Base-by-base conservation (phyloP, 371 early-diverging fungal species). In the Mucor sp. region DNA sequence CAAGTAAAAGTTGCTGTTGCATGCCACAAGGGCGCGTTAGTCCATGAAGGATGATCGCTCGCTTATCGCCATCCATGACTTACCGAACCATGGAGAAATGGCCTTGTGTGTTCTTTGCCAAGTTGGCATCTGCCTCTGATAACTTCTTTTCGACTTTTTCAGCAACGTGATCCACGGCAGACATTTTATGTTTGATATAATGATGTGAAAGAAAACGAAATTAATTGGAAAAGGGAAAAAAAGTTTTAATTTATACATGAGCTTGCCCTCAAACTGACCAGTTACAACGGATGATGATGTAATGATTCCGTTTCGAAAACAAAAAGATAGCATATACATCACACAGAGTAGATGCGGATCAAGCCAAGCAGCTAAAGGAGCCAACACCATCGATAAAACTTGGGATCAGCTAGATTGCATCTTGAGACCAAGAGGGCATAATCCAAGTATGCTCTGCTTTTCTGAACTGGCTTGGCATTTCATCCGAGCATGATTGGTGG, bases 1-100 rank as follows among this genome's bases (percentile, higher is more conserved):
- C 58, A 93, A 72, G 67, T 90, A 83, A 75, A 95, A 95, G 67
- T 91, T 89, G 59, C 90, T 88, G 59, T 32, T 2, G 6, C 17
- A 43, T 44, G 19, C 1, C 0, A 19, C 8, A 21, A 21, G 5
- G 28, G 25, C 55, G 55, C 55, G 55, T 55, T n/a, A 47, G 21
- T 21, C 21, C 0, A 19, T 47, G 11, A 9, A 9, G 6, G 21
- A 21, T 47, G 28, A 19, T 17, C 4, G 11, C 14, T 58, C 3
- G 30, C 21, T 58, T 30, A 21, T 33, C 21, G 32, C 21, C 21
- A 39, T 41, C n/a, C 25, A 37, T 5, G 41, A 17, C 50, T 62
- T 72, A 76, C 76, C 76, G 73, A 50, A 76, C 76, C 76, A 76
- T 76, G 8, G 76, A 76, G 50, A 76, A 76, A 44, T 76, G 76